These are phyloP conservation scores for Penicillium pancosmium DNA, from an alignment of 495 filamentous ascomycete species.

Conservation along the genomic window DNA sequence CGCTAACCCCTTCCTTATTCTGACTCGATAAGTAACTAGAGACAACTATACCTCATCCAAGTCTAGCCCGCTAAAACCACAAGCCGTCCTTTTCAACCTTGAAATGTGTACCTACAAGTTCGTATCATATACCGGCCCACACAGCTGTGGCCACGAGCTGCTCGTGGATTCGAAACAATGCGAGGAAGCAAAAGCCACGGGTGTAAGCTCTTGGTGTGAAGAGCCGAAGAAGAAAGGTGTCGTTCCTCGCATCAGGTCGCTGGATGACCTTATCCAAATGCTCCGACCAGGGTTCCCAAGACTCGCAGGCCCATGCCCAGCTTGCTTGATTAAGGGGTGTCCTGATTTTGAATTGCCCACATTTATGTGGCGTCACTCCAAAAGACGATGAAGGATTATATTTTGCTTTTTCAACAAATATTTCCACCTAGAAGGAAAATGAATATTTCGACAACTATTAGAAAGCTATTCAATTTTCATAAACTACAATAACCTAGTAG, in stretches of 20 bases:
- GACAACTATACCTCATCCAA: neutral
- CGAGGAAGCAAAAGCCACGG: neutral
- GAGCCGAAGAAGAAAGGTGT: neutral
- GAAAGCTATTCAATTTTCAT: too few relatives aligned
- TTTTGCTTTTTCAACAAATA: too few relatives aligned
- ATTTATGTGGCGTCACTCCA: neutral
- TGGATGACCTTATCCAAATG: neutral
- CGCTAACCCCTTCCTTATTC: neutral
- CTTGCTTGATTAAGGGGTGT: neutral
- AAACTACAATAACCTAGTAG: too few relatives aligned
- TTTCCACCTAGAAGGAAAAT: too few relatives aligned
- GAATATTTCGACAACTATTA: too few relatives aligned
- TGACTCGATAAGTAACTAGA: neutral
- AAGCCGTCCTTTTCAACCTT: neutral
- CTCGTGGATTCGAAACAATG: conserved; percentile 1
- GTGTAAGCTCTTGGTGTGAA: neutral
- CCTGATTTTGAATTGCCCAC: neutral
- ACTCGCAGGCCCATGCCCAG: neutral
- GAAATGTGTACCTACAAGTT: neutral
- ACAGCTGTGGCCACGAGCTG: conserved; percentile 1
- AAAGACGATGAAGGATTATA: neutral
- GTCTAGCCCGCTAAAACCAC: neutral
- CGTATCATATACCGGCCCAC: neutral
- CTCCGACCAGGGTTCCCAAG: neutral
- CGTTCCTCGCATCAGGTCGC: neutral